Percentiles rank a stretch among this genome's conserved stretches.
Evolutionary conservation across 2,329 filamentous ascomycete genomes (phyloP).

Genomic region (Zymoseptoria pseudotritici): DNA sequence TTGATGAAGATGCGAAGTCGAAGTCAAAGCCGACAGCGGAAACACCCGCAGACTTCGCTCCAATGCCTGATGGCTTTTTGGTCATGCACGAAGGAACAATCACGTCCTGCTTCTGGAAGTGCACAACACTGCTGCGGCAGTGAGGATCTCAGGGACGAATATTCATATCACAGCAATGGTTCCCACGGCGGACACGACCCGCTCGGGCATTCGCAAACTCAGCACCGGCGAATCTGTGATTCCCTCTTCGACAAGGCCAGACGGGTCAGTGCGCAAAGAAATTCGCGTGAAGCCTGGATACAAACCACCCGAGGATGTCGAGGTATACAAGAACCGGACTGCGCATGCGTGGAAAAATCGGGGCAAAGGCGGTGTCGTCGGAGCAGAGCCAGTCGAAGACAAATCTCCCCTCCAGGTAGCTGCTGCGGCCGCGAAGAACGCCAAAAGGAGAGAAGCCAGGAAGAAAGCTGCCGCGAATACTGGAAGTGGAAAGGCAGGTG

Average conservation of each 20-base stretch:
- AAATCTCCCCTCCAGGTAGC: conserved; percentile 34
- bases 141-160: neutral
- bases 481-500: conserved; percentile 47
- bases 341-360: conserved; percentile 79
- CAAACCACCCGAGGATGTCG: conserved; percentile 87
- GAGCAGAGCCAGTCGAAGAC: conserved; percentile 52
- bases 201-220: conserved; percentile 59
- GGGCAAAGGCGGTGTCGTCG: conserved; percentile 62
- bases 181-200: conserved; percentile 26
- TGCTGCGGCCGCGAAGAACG: conserved; percentile 65
- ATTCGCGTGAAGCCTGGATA: conserved; percentile 93
- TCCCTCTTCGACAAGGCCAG: conserved; percentile 74
- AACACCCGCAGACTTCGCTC: neutral
- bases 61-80: neutral
- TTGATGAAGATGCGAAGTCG: neutral
- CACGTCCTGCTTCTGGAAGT: neutral
- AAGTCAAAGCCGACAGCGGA: neutral
- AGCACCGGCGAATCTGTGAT: conserved; percentile 77
- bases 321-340: conserved; percentile 88
- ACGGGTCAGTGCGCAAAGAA: conserved; percentile 86
- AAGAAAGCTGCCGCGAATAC: conserved; percentile 50
- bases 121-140: neutral
- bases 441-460: conserved; percentile 64
- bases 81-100: neutral
- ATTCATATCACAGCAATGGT: conserved; percentile 30